Evolutionary conservation across 352 stramenopile genomes (phyloP).

Genomic region (Phytophthora tubulina): DNA sequence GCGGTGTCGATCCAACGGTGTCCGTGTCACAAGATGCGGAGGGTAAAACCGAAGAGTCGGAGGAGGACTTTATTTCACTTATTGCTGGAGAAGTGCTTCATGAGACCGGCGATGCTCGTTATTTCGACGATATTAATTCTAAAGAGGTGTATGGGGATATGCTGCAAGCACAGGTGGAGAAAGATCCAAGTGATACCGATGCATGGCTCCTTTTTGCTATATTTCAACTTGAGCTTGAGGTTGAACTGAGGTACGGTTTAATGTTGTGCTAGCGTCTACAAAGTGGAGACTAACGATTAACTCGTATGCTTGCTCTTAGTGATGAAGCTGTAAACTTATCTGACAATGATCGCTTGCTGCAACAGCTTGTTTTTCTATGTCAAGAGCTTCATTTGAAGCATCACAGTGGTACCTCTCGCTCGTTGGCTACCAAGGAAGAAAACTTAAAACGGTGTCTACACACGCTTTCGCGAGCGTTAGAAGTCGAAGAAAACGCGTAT

Average conservation of each 20-base stretch:
- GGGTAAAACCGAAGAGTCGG: neutral
- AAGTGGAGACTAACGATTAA: conserved; percentile 1
- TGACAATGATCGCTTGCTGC: conserved; percentile 27
- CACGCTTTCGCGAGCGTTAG: conserved; percentile 50
- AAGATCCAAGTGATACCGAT: conserved; percentile 41
- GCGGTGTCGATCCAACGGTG: neutral
- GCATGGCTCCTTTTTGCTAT: conserved; percentile 66
- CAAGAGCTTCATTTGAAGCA: conserved; percentile 36
- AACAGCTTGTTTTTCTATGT: conserved; percentile 43
- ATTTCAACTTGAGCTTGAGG: conserved; percentile 56
- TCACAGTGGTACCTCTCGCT: conserved; percentile 1
- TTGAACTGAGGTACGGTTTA: conserved; percentile 44
- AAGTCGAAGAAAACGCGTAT: conserved; percentile 58
- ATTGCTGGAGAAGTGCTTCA: conserved; percentile 17
- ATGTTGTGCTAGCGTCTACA: neutral
- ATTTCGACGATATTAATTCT: conserved; percentile 42
- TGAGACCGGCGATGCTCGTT: conserved; percentile 37
- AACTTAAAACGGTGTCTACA: conserved; percentile 47
- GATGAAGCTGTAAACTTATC: conserved; percentile 42
- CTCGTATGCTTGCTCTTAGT: conserved; percentile 26
- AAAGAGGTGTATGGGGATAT: conserved; percentile 23
- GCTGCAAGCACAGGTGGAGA: conserved; percentile 45
- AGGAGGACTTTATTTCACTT: conserved; percentile 37
- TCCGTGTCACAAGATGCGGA: neutral
- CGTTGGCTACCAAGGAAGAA: conserved; percentile 32